Evolutionary conservation across 108 stramenopile species (phyloP), one percentile per base, ranked within the genome.

Genomic region (Cyclotella choctawhatcheeana): DNA sequence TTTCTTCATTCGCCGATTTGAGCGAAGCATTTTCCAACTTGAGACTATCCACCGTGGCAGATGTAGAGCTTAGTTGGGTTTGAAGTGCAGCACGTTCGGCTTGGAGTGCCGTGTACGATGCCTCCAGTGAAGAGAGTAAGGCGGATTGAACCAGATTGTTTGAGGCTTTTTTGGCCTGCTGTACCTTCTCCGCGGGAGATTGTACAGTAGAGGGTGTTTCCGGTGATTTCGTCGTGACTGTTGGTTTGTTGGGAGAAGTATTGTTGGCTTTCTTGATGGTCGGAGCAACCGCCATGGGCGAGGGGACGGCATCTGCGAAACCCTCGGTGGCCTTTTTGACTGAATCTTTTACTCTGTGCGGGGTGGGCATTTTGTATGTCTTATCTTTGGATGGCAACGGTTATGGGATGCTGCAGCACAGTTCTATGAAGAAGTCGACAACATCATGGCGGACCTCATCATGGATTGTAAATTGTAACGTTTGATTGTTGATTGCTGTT

Each of bases 91-190:
- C 81, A 17, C 81, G 70, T 60, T 82, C 76, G 5, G 44, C 22
- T 60, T 77, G 76, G 44, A 77, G 51, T 18, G 70, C 31, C 3
- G 61, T 33, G 30, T 72, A 77, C 16, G 43, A 48, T 4, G 71
- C 37, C 44, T 82, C 81, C 64, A 73, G 54, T 24, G 71, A 44
- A 22, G 81, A 51, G 50, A 66, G 48, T 63, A 82, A 58, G n/a
- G 76, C 81, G 18, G 56, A 52, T 6, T 71, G 63, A 45, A 73
- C 73, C 44, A 82, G 76, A 2, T 48, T 25, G 27, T 21, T 35
- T 30, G 81, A 58, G 24, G 59, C 52, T 2, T 43, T 70, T 67
- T 24, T 30, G 33, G 62, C 45, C 51, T 16, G 44, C 13, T 7
- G 73, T 43, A 31, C 59, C 72, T 37, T 30, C 10, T 52, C 30